Base-by-base conservation (phyloP, 2,329 filamentous ascomycete genomes). In the Zymoseptoria brevis region DNA sequence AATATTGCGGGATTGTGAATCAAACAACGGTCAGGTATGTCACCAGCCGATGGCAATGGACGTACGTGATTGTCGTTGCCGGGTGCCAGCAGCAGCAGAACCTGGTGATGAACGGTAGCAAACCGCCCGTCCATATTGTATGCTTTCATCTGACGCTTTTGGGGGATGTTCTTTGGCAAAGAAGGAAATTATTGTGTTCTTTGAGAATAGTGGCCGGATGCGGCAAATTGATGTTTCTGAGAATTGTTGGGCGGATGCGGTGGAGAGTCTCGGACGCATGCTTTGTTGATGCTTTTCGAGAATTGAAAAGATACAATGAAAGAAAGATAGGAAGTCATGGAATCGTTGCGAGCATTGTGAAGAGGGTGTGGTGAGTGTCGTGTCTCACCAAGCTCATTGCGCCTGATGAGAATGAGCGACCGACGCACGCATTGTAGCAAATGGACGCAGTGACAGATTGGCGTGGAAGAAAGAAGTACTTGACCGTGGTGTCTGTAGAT, bases 391-490 rank as follows among this genome's bases (percentile, higher is more conserved):
- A 13, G 35, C 9, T 3, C 16, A 16, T 45, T 16, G 35, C 35
- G 13, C 35, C 35, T 45, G 35, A 45, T 45, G 35, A 45, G 11
- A 16, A 7, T 45, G 35, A 45, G 35, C 11, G 35, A n/a, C 35
- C 35, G 13, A 13, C 11, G 35, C 35, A 45, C 5, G n/a, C 6
- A 7, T 16, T 45, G 11, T 7, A 45, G 35, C 16, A 6, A 7
- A 16, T 1, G 13, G 7, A 16, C 35, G 2, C 1, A n/a, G 11
- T 16, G 1, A n/a, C 1, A 45, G n/a, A 1, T 2, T 3, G 4
- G 16, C n/a, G 13, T 4, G 13, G 13, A 2, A 16, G 2, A 16
- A 45, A 4, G 35, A 1, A 45, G 35, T 45, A 45, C 35, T 45
- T 45, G 35, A 16, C 35, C 7, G 13, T 16, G 35, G 7, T 7